Evolutionary conservation across 1,139 yeast genomes (phyloP), one percentile per base, ranked within the genome.

Genomic region (Kluyveromyces sp.): DNA sequence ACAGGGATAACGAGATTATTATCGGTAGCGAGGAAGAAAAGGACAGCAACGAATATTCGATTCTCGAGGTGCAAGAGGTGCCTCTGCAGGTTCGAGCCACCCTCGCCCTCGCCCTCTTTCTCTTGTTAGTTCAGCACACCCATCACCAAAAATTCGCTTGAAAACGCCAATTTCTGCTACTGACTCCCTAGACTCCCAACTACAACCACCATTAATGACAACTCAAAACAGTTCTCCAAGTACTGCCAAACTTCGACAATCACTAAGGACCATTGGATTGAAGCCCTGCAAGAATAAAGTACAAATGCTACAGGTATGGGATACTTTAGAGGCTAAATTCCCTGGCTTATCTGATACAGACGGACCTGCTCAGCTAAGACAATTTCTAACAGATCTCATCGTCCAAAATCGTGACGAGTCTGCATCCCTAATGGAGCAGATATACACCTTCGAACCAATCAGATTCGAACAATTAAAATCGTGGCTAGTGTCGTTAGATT

Each of bases 391-490:
- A 1, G 37, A 50, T 6, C 43, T 58, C 7, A 52, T 58, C 8
- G 49, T 55, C 33, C 46, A 51, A 7, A 45, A 50, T 21, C 57
- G 61, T 2, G 44, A 39, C 1, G 41, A 60, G 21, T 41, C 43
- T 3, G 38, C 38, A n/a, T 21, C 7, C 2, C 30, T 41, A n/a
- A 42, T 60, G 39, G 61, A 59, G 34, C 54, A 51, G 39, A 53
- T 62, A 6, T 60, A 60, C 45, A 57, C 59, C 2, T 59, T 58
- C 37, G 60, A 60, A 45, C 62, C 65, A 4, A 50, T 63, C 6
- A 39, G 54, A 3, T 43, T 59, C 4, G 46, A 48, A 8, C 58
- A 54, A 7, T 52, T 63, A 4, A 37, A 57, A 4, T 37, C 41
- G 21, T 47, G 48, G 40, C 46, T 63, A 25, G 47, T 48, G 8